Conservation (phyloP, 83 land plant species). For the Picea abies region DNA sequence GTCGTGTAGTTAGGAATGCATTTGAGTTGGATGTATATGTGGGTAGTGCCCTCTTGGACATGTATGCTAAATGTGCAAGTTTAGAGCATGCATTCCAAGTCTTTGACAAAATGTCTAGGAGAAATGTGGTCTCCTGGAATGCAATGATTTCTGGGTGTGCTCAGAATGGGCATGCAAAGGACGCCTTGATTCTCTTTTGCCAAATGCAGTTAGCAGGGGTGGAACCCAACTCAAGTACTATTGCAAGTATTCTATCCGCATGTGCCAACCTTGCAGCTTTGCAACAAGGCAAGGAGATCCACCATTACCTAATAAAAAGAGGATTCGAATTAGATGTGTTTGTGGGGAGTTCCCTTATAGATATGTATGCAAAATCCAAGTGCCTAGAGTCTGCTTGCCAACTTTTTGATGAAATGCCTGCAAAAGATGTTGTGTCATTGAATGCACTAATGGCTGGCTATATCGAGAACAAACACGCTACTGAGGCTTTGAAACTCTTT, state of each 20-base stretch:
- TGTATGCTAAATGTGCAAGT: constrained; percentile 26
- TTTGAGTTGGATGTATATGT: constrained; percentile 3
- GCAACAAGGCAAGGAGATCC: constrained; percentile 45
- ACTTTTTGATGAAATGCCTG: constrained; percentile 44
- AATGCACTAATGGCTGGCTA: constrained; percentile 47
- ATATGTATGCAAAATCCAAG: constrained; percentile 36
- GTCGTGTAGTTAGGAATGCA: constrained; percentile 6
- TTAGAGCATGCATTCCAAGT: constrained; percentile 28
- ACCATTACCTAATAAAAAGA: constrained; percentile 28
- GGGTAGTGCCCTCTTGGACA: background rate
- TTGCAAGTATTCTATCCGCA: constrained; percentile 43
- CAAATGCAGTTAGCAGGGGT: constrained; percentile 41
- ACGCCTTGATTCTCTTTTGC: constrained; percentile 41
- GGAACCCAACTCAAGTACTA: constrained; percentile 47
- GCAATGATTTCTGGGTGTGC: constrained; percentile 41
- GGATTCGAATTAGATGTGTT: constrained; percentile 26
- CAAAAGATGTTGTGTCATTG: constrained; percentile 55
- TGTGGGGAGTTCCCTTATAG: constrained; percentile 39
- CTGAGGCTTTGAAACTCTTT: constrained; percentile 42
- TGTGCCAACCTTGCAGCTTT: constrained; percentile 38
- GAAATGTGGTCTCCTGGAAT: constrained; percentile 59
- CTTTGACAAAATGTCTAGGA: constrained; percentile 37
- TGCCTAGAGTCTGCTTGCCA: constrained; percentile 26
- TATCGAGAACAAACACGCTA: constrained; percentile 22
- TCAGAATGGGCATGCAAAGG: constrained; percentile 30